Base-by-base conservation (phyloP, 352 stramenopile species). In the Thalassiosira delicatula region DNA sequence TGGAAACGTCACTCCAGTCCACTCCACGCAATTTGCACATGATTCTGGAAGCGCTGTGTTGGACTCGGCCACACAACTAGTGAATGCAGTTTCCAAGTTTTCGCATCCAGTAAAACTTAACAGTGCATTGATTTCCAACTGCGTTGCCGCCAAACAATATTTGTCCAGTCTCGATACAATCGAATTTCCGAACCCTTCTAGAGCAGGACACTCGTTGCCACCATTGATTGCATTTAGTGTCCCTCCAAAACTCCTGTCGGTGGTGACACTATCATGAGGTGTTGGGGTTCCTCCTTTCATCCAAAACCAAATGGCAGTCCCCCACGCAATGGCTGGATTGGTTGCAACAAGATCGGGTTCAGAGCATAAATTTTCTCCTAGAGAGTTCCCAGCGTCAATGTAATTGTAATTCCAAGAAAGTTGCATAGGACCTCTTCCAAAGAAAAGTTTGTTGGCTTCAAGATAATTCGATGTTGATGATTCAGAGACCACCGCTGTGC, bases 341-440 rank as follows among this genome's bases (percentile, higher is more conserved):
- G 66, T 81, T 4, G 71, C 79, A 30, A 78, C 70, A 4, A 78
- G 37, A 23, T 86, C 79, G 40, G 79, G 79, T 3, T 71, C 35
- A 0, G 46, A 30, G 33, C 79, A 86, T 3, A 86, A 53, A 2
- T 29, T n/a, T n/a, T 37, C 70, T 35, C 53, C 71, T 40, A 86
- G 46, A 7, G 59, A 70, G 9, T 40, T 25, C 1, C 62, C 49
- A 8, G 67, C 66, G 49, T 78, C 44, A 30, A 78, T 74, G 35
- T 86, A 86, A 33, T 86, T 86, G 66, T 86, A 86, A 49, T 81
- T 86, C 79, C 79, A 86, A 49, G 23, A 61, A 17, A 79, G 59
- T 30, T 86, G 71, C 0, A 79, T 17, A 21, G 70, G 57, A 54
- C 59, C 70, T 23, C 70, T 17, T 21, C 70, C 56, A 63, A 72